phyloP scores from a whole-genome alignment of 2,329 filamentous ascomycete species.

The Talaromyces sp. region DNA sequence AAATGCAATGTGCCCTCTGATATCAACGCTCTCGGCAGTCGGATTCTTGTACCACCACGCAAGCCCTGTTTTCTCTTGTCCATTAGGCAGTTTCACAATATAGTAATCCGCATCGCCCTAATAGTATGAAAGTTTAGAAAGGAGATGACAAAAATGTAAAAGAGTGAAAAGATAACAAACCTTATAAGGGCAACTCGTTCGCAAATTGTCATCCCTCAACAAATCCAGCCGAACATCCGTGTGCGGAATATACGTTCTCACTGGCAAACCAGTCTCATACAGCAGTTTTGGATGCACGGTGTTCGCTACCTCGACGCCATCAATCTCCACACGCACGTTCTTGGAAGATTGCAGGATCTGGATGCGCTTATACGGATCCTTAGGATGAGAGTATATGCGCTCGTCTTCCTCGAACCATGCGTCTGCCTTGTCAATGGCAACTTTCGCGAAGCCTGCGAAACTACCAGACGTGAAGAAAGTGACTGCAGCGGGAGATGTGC shows the following conservation, averaged over 20 bases:
- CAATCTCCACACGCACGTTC: conserved; percentile 9
- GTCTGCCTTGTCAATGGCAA: conserved; percentile 6
- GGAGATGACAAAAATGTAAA: background rate
- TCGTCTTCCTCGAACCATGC: conserved; percentile 13
- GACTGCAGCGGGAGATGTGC: conserved; percentile 4
- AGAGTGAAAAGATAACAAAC: background rate
- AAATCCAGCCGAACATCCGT: conserved; percentile 10
- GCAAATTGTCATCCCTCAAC: conserved; percentile 3
- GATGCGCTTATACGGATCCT: conserved; percentile 12
- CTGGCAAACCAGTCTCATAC: conserved; percentile 10
- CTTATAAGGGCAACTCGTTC: conserved; percentile 6
- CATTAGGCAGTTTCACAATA: conserved; percentile 6
- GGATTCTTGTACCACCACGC: conserved; percentile 14
- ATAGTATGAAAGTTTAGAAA: background rate
- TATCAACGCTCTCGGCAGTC: conserved; percentile 8
- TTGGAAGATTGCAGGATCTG: conserved; percentile 9
- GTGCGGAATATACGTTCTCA: conserved; percentile 10
- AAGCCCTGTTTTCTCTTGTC: conserved; percentile 7
- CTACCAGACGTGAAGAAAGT: background rate
- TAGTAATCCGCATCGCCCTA: conserved; percentile 11
- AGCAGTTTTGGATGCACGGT: conserved; percentile 8
- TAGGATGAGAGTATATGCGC: conserved; percentile 10
- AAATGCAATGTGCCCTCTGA: conserved; percentile 12
- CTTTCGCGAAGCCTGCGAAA: conserved; percentile 4
- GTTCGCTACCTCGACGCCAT: conserved; percentile 9